These are phyloP conservation scores for Neofusicoccum ribis DNA, from an alignment of 2,329 filamentous ascomycete genomes.

Conservation along the genomic window DNA sequence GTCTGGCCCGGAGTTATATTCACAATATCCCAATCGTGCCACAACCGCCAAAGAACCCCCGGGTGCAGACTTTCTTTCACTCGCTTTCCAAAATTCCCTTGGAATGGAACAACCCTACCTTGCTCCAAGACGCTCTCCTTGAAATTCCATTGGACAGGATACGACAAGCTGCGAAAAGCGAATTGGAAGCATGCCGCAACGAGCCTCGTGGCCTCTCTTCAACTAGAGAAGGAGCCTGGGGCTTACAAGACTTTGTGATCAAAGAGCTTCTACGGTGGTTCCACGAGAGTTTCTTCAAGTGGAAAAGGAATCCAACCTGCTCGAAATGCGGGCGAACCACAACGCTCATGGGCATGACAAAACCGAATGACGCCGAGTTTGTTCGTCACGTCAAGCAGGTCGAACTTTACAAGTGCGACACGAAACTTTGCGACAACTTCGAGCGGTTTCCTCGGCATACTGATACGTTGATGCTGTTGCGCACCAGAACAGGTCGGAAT, in stretches of 20 bases:
- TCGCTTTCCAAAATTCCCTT: constrained; percentile 85
- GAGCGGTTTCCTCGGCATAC: constrained; percentile 93
- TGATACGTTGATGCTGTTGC: constrained; percentile 88
- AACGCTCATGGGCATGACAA: constrained; percentile 76
- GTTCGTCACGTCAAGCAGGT: constrained; percentile 84
- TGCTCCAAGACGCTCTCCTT: constrained; percentile 89
- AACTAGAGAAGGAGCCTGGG: constrained; percentile 81
- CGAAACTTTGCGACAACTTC: constrained; percentile 69
- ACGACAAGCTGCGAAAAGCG: constrained; percentile 91
- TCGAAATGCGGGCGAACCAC: constrained; percentile 79
- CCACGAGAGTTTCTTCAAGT: constrained; percentile 89
- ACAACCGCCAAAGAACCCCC: constrained; percentile 62
- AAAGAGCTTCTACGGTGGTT: constrained; percentile 92
- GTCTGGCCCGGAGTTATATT: constrained; percentile 26
- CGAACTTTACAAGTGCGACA: constrained; percentile 86
- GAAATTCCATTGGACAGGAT: constrained; percentile 85
- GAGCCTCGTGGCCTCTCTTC: constrained; percentile 67
- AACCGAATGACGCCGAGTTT: constrained; percentile 82
- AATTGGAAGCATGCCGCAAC: constrained; percentile 80
- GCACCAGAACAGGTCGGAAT: constrained; percentile 80
- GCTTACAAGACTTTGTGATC: constrained; percentile 95
- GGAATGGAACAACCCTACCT: constrained; percentile 93
- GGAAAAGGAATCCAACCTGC: constrained; percentile 93
- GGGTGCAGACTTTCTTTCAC: constrained; percentile 69
- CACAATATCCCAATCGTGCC: constrained; percentile 69